Evolutionary conservation across 805 yeast genomes (phyloP).

Genomic region (Cyberlindnera maritima): DNA sequence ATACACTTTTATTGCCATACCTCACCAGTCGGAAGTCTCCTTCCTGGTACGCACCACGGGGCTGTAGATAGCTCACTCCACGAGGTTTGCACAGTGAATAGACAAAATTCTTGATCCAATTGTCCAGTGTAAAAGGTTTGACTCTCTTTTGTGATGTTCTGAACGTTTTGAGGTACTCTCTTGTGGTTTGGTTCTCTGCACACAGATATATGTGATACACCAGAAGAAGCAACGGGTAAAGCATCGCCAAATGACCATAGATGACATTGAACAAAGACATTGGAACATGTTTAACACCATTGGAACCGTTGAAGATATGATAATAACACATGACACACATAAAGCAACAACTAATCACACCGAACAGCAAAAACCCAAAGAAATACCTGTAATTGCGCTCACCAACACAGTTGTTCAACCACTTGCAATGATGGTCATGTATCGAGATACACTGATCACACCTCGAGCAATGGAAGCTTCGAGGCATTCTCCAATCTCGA

Average conservation of each 20-base stretch:
- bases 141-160: slow-evolving; percentile 31
- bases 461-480: slow-evolving; percentile 70
- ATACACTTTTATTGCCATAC: no score
- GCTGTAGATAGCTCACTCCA: slow-evolving; percentile 35
- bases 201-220: slow-evolving; percentile 54
- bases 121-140: slow-evolving; percentile 38
- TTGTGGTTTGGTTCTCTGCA: slow-evolving; percentile 60
- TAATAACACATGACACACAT: slow-evolving; percentile 33
- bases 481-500: slow-evolving; percentile 70
- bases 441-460: slow-evolving; percentile 59
- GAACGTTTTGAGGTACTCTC: slow-evolving; percentile 60
- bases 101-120: slow-evolving; percentile 30
- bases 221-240: slow-evolving; percentile 56
- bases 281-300: slow-evolving; percentile 30
- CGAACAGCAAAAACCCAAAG: slow-evolving; percentile 44
- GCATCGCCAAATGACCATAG: slow-evolving; percentile 41
- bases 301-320: slow-evolving; percentile 24
- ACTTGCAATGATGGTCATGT: slow-evolving; percentile 42
- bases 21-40: slow-evolving; percentile 41
- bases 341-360: slow-evolving; percentile 30
- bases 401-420: slow-evolving; percentile 78
- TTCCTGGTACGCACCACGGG: slow-evolving; percentile 29
- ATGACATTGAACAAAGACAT: slow-evolving; percentile 52
- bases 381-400: slow-evolving; percentile 67
- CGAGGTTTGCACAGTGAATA: slow-evolving; percentile 36